Conservation (phyloP, 176 grass and related monocot species). For the Ananas comosus region DNA sequence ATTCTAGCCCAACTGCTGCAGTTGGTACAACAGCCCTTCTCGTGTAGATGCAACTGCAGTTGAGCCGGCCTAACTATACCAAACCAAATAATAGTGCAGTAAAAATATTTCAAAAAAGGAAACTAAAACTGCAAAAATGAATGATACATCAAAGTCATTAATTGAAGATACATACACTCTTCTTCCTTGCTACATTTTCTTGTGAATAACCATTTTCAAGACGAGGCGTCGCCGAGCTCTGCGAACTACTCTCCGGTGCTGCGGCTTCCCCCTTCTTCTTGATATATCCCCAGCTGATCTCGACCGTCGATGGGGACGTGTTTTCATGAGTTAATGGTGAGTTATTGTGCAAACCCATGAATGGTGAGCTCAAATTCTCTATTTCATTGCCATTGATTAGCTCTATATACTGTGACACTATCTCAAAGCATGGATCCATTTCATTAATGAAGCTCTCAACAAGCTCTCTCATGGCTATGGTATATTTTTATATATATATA, state of each 20-base stretch:
- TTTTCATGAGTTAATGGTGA: background rate
- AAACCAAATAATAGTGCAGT: too few relatives aligned
- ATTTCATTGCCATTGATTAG: background rate
- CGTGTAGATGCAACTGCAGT: background rate
- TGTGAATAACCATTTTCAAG: background rate
- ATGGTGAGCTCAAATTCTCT: background rate
- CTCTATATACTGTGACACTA: background rate
- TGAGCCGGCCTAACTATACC: too few relatives aligned
- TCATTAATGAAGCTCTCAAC: background rate
- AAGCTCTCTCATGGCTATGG: conserved; percentile 9
- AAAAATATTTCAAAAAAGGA: background rate
- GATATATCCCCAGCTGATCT: background rate
- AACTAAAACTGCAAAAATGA: too few relatives aligned
- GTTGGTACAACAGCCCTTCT: too few relatives aligned
- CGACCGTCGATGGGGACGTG: too few relatives aligned
- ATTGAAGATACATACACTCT: conserved; percentile 7
- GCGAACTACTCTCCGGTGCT: background rate
- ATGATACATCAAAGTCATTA: background rate
- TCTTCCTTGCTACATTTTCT: background rate
- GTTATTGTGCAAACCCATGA: background rate
- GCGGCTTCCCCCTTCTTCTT: background rate
- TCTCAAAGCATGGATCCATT: conserved; percentile 10
- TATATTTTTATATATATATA: too few relatives aligned
- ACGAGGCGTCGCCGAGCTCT: background rate
- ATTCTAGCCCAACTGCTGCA: too few relatives aligned